A percentile compares a stretch with the other conserved stretches of the same genome.
These are phyloP conservation scores for Aureobasidium lini DNA, from an alignment of 2,329 filamentous ascomycete species.

Conservation along the genomic window DNA sequence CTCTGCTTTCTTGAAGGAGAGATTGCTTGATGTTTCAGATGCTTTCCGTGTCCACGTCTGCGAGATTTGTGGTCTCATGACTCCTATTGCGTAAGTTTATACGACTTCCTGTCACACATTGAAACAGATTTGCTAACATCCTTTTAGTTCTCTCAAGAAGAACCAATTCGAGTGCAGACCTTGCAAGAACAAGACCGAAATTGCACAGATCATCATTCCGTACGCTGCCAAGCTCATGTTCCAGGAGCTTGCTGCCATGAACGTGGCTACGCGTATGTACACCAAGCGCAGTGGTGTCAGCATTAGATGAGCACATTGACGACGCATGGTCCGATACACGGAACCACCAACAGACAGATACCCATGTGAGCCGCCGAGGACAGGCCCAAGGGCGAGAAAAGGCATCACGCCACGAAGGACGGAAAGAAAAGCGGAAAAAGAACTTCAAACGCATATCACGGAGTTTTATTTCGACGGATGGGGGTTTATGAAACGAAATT, in stretches of 20 bases:
- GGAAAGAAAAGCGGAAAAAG: not conserved
- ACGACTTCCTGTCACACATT: constrained; percentile 20
- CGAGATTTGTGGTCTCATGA: constrained; percentile 98
- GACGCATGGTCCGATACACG: not conserved
- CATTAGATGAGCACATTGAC: constrained; percentile 10
- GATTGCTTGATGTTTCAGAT: constrained; percentile 94
- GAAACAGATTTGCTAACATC: constrained; percentile 19
- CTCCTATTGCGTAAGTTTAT: constrained; percentile 84
- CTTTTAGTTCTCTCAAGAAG: constrained; percentile 58
- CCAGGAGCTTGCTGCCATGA: constrained; percentile 97
- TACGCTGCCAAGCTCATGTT: constrained; percentile 97
- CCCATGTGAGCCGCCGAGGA: not conserved
- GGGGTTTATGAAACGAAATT: not conserved
- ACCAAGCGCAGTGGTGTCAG: constrained; percentile 39
- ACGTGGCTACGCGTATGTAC: constrained; percentile 96
- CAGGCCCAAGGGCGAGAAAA: not conserved
- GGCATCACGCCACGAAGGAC: constrained; percentile 1
- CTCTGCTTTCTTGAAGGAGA: constrained; percentile 92
- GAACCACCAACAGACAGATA: not conserved
- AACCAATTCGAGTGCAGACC: constrained; percentile 94
- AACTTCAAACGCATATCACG: not conserved
- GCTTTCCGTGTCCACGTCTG: constrained; percentile 97
- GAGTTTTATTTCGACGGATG: not conserved
- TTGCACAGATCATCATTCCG: constrained; percentile 94
- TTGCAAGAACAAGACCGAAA: constrained; percentile 98